Evolutionary conservation across 805 yeast genomes (phyloP).

Genomic region (Yarrowia yakushimensis): DNA sequence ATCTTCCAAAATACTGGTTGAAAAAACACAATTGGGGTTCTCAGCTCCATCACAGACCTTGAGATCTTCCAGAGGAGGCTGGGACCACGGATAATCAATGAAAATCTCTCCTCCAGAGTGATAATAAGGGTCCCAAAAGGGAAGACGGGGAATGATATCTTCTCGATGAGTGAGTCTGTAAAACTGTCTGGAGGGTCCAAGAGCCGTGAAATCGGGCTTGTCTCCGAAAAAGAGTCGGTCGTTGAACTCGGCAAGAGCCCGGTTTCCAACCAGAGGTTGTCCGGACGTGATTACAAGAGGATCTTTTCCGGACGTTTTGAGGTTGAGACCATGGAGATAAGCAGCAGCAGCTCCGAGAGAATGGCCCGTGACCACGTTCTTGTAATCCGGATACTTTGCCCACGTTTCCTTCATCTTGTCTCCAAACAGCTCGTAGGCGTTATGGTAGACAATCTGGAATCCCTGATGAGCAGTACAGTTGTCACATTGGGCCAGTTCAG

Average conservation of each 20-base stretch:
- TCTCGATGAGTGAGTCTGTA: background rate
- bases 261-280: background rate
- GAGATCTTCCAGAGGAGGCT: background rate
- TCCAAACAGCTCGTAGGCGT: background rate
- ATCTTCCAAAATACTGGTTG: background rate
- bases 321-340: background rate
- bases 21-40: background rate
- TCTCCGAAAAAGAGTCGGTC: background rate
- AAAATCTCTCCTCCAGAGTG: background rate
- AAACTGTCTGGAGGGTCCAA: background rate
- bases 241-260: constrained; percentile 1
- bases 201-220: background rate
- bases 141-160: background rate
- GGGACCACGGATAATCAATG: background rate
- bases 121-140: background rate
- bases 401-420: background rate
- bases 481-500: background rate
- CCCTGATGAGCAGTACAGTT: background rate
- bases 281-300: background rate
- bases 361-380: background rate
- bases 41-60: background rate
- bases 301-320: background rate
- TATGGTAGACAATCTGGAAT: background rate
- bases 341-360: background rate
- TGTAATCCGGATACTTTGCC: background rate